Percentiles rank a stretch among this genome's conserved stretches.
phyloP scores from a whole-genome alignment of 2,329 filamentous ascomycete genomes.

The Thyridium curvatum region DNA sequence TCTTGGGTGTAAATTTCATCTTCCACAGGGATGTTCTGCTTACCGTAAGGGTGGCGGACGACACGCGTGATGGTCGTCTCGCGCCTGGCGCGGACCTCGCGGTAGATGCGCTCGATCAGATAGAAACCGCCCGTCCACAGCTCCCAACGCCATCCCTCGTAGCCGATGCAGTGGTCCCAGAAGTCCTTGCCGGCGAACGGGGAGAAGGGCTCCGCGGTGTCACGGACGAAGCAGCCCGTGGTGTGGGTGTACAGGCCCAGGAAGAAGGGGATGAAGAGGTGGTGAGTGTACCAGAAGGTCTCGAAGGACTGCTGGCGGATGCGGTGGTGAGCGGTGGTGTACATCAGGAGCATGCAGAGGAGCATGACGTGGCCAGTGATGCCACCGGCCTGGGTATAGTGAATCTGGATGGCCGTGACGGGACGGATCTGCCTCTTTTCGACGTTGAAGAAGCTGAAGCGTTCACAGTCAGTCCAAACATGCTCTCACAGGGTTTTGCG shows the following conservation, averaged over 20 bases:
- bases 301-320: conserved; percentile 97
- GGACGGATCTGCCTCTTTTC: conserved; percentile 78
- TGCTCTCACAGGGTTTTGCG: conserved; percentile 1
- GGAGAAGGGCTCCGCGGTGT: conserved; percentile 64
- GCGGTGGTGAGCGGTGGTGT: conserved; percentile 86
- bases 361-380: conserved; percentile 97
- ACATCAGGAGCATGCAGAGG: conserved; percentile 98
- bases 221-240: conserved; percentile 91
- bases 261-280: conserved; percentile 95
- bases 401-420: conserved; percentile 78
- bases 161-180: conserved; percentile 92
- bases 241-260: conserved; percentile 94
- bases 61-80: conserved; percentile 89
- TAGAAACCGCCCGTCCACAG: conserved; percentile 81
- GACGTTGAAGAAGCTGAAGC: conserved; percentile 83
- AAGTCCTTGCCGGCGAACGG: conserved; percentile 78
- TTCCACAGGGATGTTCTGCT: conserved; percentile 18
- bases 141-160: conserved; percentile 97
- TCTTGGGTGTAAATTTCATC: neutral
- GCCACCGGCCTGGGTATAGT: conserved; percentile 82
- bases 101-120: conserved; percentile 80
- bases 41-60: conserved; percentile 89
- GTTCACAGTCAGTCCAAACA: conserved; percentile 14
- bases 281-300: conserved; percentile 99
- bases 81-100: conserved; percentile 78